Evolutionary conservation across 1,284 basidiomycete genomes (phyloP).

Genomic region (Ustilago tritici): DNA sequence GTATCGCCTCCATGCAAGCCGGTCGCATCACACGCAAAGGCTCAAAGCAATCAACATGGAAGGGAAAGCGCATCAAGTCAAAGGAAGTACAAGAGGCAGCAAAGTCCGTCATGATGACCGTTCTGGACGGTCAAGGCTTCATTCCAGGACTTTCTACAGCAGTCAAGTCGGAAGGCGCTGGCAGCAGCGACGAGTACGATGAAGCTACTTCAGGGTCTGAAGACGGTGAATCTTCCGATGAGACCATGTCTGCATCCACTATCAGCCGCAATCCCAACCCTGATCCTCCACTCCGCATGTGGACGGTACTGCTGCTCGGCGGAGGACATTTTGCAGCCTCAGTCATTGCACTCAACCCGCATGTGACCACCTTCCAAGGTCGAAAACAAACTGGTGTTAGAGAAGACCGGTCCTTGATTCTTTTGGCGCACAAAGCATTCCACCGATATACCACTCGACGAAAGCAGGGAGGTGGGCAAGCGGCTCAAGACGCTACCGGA

Average conservation of each 20-base stretch:
- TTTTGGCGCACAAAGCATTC: slow-evolving; percentile 93
- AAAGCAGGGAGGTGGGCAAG: slow-evolving; percentile 97
- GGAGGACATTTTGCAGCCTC: slow-evolving; percentile 97
- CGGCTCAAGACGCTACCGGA: slow-evolving; percentile 85
- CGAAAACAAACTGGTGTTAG: slow-evolving; percentile 26
- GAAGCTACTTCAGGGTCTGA: slow-evolving; percentile 25
- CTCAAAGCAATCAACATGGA: slow-evolving; percentile 49
- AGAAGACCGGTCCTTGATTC: slow-evolving; percentile 73
- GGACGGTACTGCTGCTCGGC: slow-evolving; percentile 95
- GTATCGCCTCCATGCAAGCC: slow-evolving; percentile 73
- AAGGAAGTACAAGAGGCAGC: slow-evolving; percentile 61
- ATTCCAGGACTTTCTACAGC: slow-evolving; percentile 40
- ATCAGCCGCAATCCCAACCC: slow-evolving; percentile 32
- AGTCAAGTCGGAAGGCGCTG: slow-evolving; percentile 21
- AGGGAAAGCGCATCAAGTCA: slow-evolving; percentile 60
- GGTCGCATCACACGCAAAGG: slow-evolving; percentile 52
- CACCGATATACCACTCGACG: slow-evolving; percentile 97
- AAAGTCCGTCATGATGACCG: slow-evolving; percentile 54
- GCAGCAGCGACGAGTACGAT: slow-evolving; percentile 38
- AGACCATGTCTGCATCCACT: slow-evolving; percentile 23
- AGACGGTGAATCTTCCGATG: slow-evolving; percentile 26
- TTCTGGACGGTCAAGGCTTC: slow-evolving; percentile 60
- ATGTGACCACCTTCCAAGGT: slow-evolving; percentile 41
- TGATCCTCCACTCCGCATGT: slow-evolving; percentile 74
- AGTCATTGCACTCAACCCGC: slow-evolving; percentile 75